These are phyloP conservation scores for Neofusicoccum laricinum DNA, from an alignment of 2,329 filamentous ascomycete genomes.

Conservation along the genomic window DNA sequence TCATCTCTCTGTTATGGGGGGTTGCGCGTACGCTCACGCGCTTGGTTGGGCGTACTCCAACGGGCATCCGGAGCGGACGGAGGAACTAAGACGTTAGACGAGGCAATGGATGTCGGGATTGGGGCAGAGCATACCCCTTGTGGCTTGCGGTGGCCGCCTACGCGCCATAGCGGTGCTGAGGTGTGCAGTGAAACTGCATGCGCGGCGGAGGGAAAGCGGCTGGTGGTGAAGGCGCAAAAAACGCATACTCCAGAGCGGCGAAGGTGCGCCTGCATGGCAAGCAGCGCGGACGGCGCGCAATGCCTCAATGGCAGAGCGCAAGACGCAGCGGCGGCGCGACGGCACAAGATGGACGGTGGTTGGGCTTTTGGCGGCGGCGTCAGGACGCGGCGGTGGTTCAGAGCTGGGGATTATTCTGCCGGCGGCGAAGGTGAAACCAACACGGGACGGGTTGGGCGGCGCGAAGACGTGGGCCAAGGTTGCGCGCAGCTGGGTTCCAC, in stretches of 20 bases:
- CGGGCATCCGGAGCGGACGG: no score
- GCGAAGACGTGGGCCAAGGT: neutral
- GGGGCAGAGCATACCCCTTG: neutral
- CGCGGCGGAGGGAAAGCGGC: neutral
- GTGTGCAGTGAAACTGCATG: neutral
- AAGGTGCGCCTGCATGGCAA: neutral
- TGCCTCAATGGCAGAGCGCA: neutral
- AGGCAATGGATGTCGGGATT: neutral
- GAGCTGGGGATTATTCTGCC: neutral
- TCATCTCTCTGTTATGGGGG: neutral
- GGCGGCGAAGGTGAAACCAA: neutral
- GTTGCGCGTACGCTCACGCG: no score
- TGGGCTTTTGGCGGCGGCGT: no score
- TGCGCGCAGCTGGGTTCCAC: neutral
- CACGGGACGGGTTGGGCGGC: neutral
- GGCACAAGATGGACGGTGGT: no score
- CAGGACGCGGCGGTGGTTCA: no score
- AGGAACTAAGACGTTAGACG: neutral
- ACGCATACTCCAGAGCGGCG: constrained; percentile 37
- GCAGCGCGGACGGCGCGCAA: neutral
- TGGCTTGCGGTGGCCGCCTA: no score
- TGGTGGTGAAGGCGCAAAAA: constrained; percentile 31
- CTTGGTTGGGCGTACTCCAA: neutral
- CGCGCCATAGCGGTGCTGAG: neutral
- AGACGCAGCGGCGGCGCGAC: neutral